Evolutionary conservation across 2,329 filamentous ascomycete species (phyloP).

Genomic region (Fusarium sp.): DNA sequence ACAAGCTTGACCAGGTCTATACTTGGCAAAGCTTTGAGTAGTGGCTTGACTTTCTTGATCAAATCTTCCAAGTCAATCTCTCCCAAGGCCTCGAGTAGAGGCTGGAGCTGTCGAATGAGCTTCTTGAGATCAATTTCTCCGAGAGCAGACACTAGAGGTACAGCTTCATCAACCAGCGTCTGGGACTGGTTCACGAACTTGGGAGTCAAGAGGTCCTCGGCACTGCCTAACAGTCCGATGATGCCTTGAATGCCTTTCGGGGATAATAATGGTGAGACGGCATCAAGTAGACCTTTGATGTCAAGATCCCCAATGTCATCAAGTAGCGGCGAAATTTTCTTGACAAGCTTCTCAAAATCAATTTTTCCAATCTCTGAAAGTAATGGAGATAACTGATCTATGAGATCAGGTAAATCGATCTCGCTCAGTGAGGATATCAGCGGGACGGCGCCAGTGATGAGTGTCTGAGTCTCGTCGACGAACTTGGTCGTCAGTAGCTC

Average conservation of each 20-base stretch:
- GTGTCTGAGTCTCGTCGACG: slow-evolving; percentile 42
- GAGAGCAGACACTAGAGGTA: slow-evolving; percentile 50
- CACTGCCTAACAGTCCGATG: slow-evolving; percentile 48
- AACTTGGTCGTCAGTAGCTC: slow-evolving; percentile 43
- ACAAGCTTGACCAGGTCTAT: slow-evolving; percentile 46
- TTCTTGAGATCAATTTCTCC: slow-evolving; percentile 48
- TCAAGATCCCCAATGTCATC: slow-evolving; percentile 46
- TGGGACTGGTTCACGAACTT: slow-evolving; percentile 47
- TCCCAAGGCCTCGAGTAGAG: slow-evolving; percentile 47
- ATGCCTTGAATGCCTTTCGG: slow-evolving; percentile 47
- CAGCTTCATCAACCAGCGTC: slow-evolving; percentile 48
- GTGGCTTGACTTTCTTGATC: slow-evolving; percentile 44
- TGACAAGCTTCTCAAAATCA: slow-evolving; percentile 44
- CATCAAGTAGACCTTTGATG: slow-evolving; percentile 47
- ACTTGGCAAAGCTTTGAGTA: slow-evolving; percentile 45
- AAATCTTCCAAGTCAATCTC: slow-evolving; percentile 49
- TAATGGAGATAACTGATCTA: slow-evolving; percentile 45
- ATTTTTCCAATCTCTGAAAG: slow-evolving; percentile 46
- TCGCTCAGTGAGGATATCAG: slow-evolving; percentile 36
- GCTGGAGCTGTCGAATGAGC: slow-evolving; percentile 45
- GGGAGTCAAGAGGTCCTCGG: slow-evolving; percentile 46
- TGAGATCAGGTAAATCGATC: slow-evolving; percentile 40
- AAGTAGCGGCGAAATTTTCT: slow-evolving; percentile 45
- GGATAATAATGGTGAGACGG: slow-evolving; percentile 48
- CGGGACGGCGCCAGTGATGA: slow-evolving; percentile 44